Conservation (phyloP, 1,284 basidiomycete species). For the Singerocomus inundabilis region DNA sequence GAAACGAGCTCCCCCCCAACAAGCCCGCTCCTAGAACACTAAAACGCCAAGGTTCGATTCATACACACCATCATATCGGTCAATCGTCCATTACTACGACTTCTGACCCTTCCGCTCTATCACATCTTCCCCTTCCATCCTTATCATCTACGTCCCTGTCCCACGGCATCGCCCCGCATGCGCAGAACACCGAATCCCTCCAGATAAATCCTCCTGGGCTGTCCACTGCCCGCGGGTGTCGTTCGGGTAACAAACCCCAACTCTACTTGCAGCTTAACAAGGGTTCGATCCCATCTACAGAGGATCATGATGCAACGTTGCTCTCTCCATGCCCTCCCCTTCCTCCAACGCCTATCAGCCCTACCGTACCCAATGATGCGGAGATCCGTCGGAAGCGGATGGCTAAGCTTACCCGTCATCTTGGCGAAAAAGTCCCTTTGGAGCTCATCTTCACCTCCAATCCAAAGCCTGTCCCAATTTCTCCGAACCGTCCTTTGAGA, state of each 20-base stretch:
- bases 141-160: slow-evolving; percentile 17
- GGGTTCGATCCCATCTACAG: slow-evolving; percentile 10
- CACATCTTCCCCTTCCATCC: slow-evolving; percentile 16
- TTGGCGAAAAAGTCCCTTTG: slow-evolving; percentile 43
- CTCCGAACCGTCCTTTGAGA: neutral
- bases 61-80: slow-evolving; percentile 22
- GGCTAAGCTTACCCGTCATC: slow-evolving; percentile 43
- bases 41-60: slow-evolving; percentile 39
- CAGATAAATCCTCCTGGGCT: slow-evolving; percentile 22
- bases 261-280: slow-evolving; percentile 27
- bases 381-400: slow-evolving; percentile 37
- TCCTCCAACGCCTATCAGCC: slow-evolving; percentile 21
- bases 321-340: slow-evolving; percentile 17
- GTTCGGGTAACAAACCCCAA: slow-evolving; percentile 18
- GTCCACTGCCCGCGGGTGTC: slow-evolving; percentile 14
- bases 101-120: slow-evolving; percentile 12
- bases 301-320: slow-evolving; percentile 5
- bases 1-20: slow-evolving; percentile 34
- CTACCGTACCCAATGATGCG: slow-evolving; percentile 17
- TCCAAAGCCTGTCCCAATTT: neutral
- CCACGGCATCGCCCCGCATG: neutral
- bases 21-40: slow-evolving; percentile 18
- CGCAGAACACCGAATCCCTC: slow-evolving; percentile 8
- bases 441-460: slow-evolving; percentile 36
- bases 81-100: slow-evolving; percentile 21